phyloP scores from a whole-genome alignment of 106 monocot species.

The Ottelia alismoides region DNA sequence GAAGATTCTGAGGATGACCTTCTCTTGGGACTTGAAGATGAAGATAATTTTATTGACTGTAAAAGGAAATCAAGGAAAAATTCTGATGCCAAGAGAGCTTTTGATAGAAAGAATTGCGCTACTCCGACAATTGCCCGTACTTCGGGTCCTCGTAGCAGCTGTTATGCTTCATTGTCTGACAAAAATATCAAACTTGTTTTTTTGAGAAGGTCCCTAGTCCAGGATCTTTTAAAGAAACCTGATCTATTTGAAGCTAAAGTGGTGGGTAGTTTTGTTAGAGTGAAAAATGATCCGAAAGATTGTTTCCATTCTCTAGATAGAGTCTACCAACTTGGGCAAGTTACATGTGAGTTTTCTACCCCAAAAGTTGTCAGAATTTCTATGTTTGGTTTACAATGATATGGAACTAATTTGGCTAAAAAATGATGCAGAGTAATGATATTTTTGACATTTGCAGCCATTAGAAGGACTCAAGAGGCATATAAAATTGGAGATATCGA shows the following conservation, averaged over 20 bases:
- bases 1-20: conserved; percentile 20
- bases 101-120: too few relatives aligned
- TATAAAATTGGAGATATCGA: conserved; percentile 42
- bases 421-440: neutral
- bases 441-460: conserved; percentile 18
- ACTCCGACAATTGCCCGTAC: too few relatives aligned
- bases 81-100: conserved; percentile 8
- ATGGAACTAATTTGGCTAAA: neutral
- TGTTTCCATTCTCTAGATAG: conserved; percentile 27
- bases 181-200: conserved; percentile 65
- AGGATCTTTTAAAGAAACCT: conserved; percentile 35
- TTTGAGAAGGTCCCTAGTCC: conserved; percentile 49
- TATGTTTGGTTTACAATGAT: neutral
- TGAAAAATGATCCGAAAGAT: conserved; percentile 53
- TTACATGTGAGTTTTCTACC: conserved; percentile 32
- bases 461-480: conserved; percentile 30
- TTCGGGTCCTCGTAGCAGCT: conserved; percentile 24
- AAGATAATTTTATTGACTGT: conserved; percentile 1
- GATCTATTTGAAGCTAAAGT: conserved; percentile 68
- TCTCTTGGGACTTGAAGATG: conserved; percentile 31
- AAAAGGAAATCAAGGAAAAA: conserved; percentile 20
- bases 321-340: conserved; percentile 43
- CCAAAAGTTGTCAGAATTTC: neutral
- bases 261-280: conserved; percentile 69
- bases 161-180: conserved; percentile 39